phyloP scores from a whole-genome alignment of 2,329 filamentous ascomycete genomes.

The Knoxdaviesia capensis region DNA sequence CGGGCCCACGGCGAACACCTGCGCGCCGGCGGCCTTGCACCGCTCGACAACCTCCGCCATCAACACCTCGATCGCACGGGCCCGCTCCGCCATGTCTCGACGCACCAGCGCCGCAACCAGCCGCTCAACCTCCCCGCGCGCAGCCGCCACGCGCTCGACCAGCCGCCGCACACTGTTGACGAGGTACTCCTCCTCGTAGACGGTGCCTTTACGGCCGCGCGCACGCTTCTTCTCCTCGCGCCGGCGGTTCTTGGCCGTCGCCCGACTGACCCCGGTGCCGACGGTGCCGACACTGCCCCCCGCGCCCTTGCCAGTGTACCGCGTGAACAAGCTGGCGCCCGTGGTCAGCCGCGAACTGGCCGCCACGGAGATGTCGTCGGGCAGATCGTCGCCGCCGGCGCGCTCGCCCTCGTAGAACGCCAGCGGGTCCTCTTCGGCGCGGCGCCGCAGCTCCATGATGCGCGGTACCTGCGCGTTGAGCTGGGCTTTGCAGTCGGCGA shows the following conservation, averaged over 20 bases:
- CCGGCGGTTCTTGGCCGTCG: conserved; percentile 70
- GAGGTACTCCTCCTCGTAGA: conserved; percentile 96
- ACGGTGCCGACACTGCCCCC: conserved; percentile 39
- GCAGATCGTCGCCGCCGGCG: conserved; percentile 45
- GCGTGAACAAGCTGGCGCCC: conserved; percentile 73
- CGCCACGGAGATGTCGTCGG: conserved; percentile 82
- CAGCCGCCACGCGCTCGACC: conserved; percentile 59
- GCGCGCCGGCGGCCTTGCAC: conserved; percentile 44
- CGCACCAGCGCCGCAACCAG: conserved; percentile 61
- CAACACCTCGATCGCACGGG: conserved; percentile 53
- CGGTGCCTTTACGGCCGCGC: conserved; percentile 82
- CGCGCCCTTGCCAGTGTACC: conserved; percentile 55
- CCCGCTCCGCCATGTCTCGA: conserved; percentile 73
- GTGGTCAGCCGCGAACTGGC: conserved; percentile 64
- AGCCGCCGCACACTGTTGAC: conserved; percentile 71
- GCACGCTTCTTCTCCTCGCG: conserved; percentile 92
- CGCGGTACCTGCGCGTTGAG: conserved; percentile 70
- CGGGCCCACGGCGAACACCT: conserved; percentile 37
- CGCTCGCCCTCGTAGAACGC: conserved; percentile 73
- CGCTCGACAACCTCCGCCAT: conserved; percentile 54
- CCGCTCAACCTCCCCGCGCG: conserved; percentile 50
- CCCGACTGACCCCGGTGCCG: conserved; percentile 53
- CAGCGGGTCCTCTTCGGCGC: conserved; percentile 68
- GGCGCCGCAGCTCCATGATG: conserved; percentile 59
- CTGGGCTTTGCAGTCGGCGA: conserved; percentile 82